Conservation (phyloP, 1,284 basidiomycete genomes). For the Tilletia setariae region DNA sequence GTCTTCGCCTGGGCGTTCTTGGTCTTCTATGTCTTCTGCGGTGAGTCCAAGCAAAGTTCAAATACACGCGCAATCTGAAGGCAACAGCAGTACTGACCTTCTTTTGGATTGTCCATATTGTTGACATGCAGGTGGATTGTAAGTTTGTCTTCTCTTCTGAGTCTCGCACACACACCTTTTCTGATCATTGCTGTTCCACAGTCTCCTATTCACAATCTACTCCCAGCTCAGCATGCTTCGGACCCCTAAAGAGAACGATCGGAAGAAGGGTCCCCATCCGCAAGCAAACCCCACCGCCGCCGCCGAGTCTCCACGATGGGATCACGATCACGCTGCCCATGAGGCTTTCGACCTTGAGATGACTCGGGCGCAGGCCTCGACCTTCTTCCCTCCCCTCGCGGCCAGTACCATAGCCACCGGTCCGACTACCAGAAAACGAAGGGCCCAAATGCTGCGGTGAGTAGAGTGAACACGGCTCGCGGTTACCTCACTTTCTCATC, state of each 20-base stretch:
- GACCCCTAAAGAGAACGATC: no score
- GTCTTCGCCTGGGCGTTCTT: conserved; percentile 10
- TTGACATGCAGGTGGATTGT: not conserved
- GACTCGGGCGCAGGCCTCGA: conserved; percentile 4
- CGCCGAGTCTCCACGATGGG: conserved; percentile 1
- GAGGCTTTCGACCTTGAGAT: not conserved
- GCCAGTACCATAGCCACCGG: not conserved
- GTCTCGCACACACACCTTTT: not conserved
- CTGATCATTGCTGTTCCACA: not conserved
- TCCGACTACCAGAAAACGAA: not conserved
- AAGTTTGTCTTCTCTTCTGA: not conserved
- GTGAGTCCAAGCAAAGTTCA: not conserved
- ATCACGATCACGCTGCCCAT: not conserved
- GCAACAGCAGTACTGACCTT: no score
- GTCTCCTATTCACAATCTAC: not conserved
- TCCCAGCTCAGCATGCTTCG: not conserved
- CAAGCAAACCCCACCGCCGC: not conserved
- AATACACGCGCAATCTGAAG: no score
- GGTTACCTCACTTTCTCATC: not conserved
- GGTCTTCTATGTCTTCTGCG: conserved; percentile 11
- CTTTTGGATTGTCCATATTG: not conserved
- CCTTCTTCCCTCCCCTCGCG: conserved; percentile 7
- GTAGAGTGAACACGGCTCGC: not conserved
- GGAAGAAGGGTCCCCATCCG: no score
- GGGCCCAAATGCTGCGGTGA: conserved; percentile 1